Conservation (phyloP, 2,329 filamentous ascomycete species). For the Xylariaceae sp. region DNA sequence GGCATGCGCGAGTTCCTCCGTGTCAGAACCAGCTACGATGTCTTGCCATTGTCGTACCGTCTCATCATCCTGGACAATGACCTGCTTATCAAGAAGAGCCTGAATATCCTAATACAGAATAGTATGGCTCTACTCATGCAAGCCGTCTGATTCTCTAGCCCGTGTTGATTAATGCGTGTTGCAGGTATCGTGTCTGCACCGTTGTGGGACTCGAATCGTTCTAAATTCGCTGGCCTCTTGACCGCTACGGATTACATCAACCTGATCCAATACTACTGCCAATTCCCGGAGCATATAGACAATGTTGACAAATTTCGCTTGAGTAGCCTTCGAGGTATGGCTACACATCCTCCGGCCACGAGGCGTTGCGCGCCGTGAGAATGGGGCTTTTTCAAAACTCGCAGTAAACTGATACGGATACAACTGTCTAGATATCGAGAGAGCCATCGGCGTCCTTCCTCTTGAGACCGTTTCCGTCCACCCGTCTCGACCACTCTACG, state of each 20-base stretch:
- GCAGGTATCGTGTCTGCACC: slow-evolving; percentile 94
- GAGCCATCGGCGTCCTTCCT: slow-evolving; percentile 81
- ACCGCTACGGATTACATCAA: slow-evolving; percentile 98
- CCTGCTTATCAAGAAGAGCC: slow-evolving; percentile 91
- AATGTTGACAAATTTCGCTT: slow-evolving; percentile 91
- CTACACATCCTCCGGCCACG: slow-evolving; percentile 5
- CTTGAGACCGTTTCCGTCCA: slow-evolving; percentile 96
- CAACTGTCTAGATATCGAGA: slow-evolving; percentile 72
- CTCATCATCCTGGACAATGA: slow-evolving; percentile 94
- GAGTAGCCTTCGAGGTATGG: slow-evolving; percentile 79
- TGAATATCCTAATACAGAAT: slow-evolving; percentile 94
- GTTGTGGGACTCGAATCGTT: slow-evolving; percentile 90
- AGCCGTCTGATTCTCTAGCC: not conserved
- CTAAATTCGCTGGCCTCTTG: slow-evolving; percentile 87
- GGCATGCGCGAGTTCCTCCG: slow-evolving; percentile 94
- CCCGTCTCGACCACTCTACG: slow-evolving; percentile 83
- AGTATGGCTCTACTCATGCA: slow-evolving; percentile 45
- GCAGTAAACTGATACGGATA: slow-evolving; percentile 6
- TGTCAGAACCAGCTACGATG: slow-evolving; percentile 94
- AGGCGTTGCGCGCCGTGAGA: slow-evolving; percentile 1
- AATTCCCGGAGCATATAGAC: slow-evolving; percentile 83
- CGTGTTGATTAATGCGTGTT: slow-evolving; percentile 4
- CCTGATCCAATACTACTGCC: slow-evolving; percentile 98
- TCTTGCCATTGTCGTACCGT: slow-evolving; percentile 90
- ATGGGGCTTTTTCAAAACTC: slow-evolving; percentile 6